A percentile compares a stretch with the other conserved stretches of the same genome.
Evolutionary conservation across 306 rosid species (phyloP).

Genomic region (Myrica gale): DNA sequence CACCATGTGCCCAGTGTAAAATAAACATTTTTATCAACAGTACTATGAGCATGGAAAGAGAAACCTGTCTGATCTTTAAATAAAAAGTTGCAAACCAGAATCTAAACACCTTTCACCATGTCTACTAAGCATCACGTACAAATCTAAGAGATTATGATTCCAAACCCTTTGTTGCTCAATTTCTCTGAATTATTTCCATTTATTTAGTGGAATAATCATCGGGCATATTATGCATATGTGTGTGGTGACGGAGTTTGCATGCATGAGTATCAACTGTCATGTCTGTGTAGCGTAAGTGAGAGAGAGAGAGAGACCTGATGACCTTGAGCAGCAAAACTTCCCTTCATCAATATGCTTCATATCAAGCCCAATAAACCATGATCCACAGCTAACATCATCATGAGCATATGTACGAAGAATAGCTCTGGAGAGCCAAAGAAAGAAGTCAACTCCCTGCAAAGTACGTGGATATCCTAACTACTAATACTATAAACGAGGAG

Average conservation of each 20-base stretch:
- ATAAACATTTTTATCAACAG: not conserved
- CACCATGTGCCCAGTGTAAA: not conserved
- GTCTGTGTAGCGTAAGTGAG: conserved; percentile 3
- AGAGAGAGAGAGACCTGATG: conserved; percentile 48
- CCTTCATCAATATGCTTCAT: conserved; percentile 50
- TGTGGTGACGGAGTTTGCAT: not conserved
- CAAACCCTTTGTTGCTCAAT: not conserved
- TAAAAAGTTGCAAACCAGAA: not conserved
- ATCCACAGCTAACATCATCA: conserved; percentile 64
- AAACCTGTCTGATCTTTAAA: not conserved
- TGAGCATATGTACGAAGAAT: conserved; percentile 65
- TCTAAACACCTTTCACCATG: not conserved
- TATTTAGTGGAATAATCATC: not conserved
- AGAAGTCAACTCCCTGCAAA: conserved; percentile 14
- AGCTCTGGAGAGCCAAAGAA: conserved; percentile 40
- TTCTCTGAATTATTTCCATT: not conserved
- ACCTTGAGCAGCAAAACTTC: conserved; percentile 64
- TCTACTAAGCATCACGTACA: not conserved
- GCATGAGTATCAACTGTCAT: not conserved
- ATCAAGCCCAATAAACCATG: conserved; percentile 78
- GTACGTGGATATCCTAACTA: conserved; percentile 12
- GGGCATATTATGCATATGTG: not conserved
- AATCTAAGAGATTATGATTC: not conserved
- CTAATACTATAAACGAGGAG: conserved; percentile 9
- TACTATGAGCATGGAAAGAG: not conserved